Evolutionary conservation across 805 yeast genomes (phyloP).

Genomic region (Candida odintsovae): DNA sequence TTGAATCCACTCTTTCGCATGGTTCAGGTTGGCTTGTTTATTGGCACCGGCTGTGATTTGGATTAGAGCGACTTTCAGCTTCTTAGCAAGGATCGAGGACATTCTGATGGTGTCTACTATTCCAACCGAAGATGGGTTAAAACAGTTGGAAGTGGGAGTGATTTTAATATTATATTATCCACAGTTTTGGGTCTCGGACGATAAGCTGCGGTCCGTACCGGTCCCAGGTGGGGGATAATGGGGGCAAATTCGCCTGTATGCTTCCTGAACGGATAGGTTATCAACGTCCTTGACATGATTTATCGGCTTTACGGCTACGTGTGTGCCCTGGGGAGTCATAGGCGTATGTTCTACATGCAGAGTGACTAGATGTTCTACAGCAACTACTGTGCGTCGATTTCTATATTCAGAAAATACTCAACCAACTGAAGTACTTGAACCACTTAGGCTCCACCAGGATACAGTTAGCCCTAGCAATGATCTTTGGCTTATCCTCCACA

Average conservation of each 20-base stretch:
- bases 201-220: background rate
- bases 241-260: background rate
- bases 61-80: constrained; percentile 73
- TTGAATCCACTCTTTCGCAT: constrained; percentile 57
- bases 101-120: constrained; percentile 2
- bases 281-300: too few species aligned
- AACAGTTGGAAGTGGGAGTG: background rate
- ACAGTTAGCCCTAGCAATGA: constrained; percentile 60
- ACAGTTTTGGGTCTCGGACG: background rate
- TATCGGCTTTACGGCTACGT: too few species aligned
- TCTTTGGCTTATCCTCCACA: constrained; percentile 33
- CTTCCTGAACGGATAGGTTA: background rate
- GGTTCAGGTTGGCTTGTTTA: constrained; percentile 68
- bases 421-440: constrained; percentile 67
- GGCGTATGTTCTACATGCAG: too few species aligned
- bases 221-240: background rate
- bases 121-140: background rate
- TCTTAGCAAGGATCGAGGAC: constrained; percentile 29
- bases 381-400: background rate
- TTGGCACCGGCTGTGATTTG: constrained; percentile 70
- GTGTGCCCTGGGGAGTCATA: too few species aligned
- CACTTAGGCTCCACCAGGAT: constrained; percentile 82
- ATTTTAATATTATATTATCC: background rate
- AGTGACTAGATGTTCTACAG: background rate
- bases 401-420: constrained; percentile 30